Base-by-base conservation (phyloP, 768 basidiomycete genomes). In the Suillus luteus region DNA sequence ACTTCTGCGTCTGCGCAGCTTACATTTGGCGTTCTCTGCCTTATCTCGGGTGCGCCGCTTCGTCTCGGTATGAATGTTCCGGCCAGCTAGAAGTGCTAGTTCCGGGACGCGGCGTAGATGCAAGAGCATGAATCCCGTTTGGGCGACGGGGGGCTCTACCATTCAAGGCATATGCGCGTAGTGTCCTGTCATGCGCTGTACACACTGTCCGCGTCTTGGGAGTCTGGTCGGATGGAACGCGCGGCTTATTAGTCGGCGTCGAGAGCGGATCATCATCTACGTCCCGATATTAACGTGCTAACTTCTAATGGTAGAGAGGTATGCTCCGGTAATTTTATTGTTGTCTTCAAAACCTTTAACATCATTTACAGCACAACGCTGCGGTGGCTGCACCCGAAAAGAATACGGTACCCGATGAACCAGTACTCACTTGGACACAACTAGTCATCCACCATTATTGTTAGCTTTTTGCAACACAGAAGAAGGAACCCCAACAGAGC, bases 31-130 rank as follows among this genome's bases (percentile, higher is more conserved):
- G 70, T 83, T 81, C 38, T 31, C 31, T 31, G 31, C 31, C 31
- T 31, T 31, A 77, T 75, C 60, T 38, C 82, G 81, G 15, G 76
- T 73, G n/a, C 85, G 80, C 17, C 85, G 81, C 65, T 82, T 84
- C 6, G 76, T 75, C 59, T 89, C 90, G 3, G 86, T 86, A 49
- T 83, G 78, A 11, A 89, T 86, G 2, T 92, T 86, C 10, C 86
- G 80, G 27, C 80, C 76, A 5, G 91, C 90, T 63, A 93, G 79
- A 15, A 84, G 77, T 0, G 83, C 78, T 3, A 93, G 79, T 67
- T 90, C 91, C 12, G 90, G 90, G 0, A 93, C 88, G 52, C 91
- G 88, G 8, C 90, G 85, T 1, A 93, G 81, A 69, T 91, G 87
- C 0, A 90, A 91, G 7, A 92, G 73, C 0, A 90, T 87, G 71